A percentile compares a stretch with the other conserved stretches of the same genome.
These are phyloP conservation scores for Zygnema circumcarinatum DNA, from an alignment of 139 green algal genomes.

Conservation along the genomic window DNA sequence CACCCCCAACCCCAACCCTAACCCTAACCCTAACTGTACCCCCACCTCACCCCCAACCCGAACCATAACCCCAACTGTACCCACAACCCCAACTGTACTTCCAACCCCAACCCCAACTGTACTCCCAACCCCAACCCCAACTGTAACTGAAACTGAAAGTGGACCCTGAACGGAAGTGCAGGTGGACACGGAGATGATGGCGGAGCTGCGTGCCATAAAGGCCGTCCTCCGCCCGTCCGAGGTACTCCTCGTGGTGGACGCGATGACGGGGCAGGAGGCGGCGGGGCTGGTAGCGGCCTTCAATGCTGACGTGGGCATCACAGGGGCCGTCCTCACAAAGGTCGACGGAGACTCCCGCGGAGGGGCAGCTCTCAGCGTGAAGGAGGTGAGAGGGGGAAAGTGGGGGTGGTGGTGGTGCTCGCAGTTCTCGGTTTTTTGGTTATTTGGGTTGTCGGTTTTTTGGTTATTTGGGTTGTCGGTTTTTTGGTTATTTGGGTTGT, in stretches of 20 bases:
- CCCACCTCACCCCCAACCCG: too few relatives aligned
- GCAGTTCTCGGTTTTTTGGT: too few relatives aligned
- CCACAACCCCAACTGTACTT: too few relatives aligned
- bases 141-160: too few relatives aligned
- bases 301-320: slow-evolving; percentile 72
- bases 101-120: too few relatives aligned
- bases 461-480: too few relatives aligned
- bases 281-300: slow-evolving; percentile 88
- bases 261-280: slow-evolving; percentile 96
- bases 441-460: too few relatives aligned
- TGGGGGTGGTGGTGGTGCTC: slow-evolving; percentile 6
- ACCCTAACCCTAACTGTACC: too few relatives aligned
- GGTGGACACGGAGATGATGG: slow-evolving; percentile 92
- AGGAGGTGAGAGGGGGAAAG: slow-evolving; percentile 74
- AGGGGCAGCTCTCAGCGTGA: slow-evolving; percentile 90
- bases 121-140: too few relatives aligned
- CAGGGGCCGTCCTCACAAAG: slow-evolving; percentile 96
- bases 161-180: slow-evolving; percentile 63
- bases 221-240: slow-evolving; percentile 81
- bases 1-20: too few relatives aligned
- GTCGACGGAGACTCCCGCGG: slow-evolving; percentile 95
- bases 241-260: slow-evolving; percentile 96
- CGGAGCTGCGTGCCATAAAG: slow-evolving; percentile 86
- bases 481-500: too few relatives aligned
- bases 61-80: too few relatives aligned